Evolutionary conservation across 2,329 filamentous ascomycete genomes (phyloP).

Genomic region (Hymenoscyphus infarciens): DNA sequence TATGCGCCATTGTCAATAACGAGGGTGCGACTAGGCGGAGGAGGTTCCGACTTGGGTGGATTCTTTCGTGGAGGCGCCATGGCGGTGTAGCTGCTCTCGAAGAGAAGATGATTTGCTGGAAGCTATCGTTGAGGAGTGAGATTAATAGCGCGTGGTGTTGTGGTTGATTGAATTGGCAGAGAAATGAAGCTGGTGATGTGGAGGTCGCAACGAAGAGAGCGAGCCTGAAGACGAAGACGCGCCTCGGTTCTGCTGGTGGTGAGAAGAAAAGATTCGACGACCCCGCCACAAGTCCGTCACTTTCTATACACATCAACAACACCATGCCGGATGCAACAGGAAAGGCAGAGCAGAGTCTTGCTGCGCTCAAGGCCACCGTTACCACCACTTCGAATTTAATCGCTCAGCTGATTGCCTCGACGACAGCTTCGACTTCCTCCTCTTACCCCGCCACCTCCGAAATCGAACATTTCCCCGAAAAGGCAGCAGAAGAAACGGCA

Average conservation of each 20-base stretch:
- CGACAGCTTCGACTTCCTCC: neutral
- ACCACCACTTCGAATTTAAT: conserved; percentile 25
- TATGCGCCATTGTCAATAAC: conserved; percentile 92
- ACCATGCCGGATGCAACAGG: conserved; percentile 17
- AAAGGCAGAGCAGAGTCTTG: conserved; percentile 20
- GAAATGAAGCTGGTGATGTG: neutral
- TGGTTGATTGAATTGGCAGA: neutral
- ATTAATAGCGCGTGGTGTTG: neutral
- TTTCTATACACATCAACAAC: conserved; percentile 1
- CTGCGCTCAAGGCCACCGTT: conserved; percentile 26
- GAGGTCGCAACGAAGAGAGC: neutral
- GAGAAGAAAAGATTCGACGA: neutral
- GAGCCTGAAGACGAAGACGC: neutral
- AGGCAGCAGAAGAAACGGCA: neutral
- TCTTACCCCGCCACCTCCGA: neutral
- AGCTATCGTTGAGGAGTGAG: neutral
- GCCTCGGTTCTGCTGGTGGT: neutral
- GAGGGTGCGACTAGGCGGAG: conserved; percentile 64
- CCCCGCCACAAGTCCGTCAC: neutral
- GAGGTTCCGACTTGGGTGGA: conserved; percentile 42
- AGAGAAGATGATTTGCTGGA: neutral
- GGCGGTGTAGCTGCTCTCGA: neutral
- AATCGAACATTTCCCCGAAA: neutral
- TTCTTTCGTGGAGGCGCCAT: conserved; percentile 42
- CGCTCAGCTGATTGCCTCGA: conserved; percentile 19